Evolutionary conservation across 495 filamentous ascomycete genomes (phyloP).

Genomic region (Penicillium atrosanguineum): DNA sequence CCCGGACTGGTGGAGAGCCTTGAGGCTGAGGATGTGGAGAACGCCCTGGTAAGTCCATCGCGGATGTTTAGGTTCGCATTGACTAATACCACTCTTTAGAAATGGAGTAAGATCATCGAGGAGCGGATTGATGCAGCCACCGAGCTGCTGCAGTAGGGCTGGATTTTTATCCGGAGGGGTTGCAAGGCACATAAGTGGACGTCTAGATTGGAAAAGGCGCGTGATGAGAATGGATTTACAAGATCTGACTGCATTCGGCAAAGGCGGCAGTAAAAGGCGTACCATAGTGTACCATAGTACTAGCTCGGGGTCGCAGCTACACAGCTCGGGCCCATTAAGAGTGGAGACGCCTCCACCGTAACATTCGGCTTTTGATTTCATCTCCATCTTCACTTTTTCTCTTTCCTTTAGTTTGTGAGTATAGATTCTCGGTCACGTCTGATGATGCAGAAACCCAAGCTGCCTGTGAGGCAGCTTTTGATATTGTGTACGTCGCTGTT

Average conservation of each 20-base stretch:
- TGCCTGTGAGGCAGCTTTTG: conserved; percentile 51
- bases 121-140: conserved; percentile 38
- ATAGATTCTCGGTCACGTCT: not conserved
- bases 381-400: not conserved
- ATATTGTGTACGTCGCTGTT: conserved; percentile 59
- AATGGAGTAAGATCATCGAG: conserved; percentile 46
- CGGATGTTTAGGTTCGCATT: not conserved
- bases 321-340: not conserved
- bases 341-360: not conserved
- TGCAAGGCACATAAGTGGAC: not conserved
- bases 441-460: conserved; percentile 34
- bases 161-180: conserved; percentile 1
- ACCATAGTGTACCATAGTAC: not conserved
- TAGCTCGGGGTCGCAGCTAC: not conserved
- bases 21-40: conserved; percentile 48
- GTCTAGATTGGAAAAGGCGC: not conserved
- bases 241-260: not conserved
- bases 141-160: conserved; percentile 31
- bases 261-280: not conserved
- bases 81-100: conserved; percentile 25
- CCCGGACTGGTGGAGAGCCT: conserved; percentile 62
- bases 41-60: conserved; percentile 38
- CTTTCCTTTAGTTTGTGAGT: not conserved
- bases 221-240: not conserved
- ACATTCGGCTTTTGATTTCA: not conserved